Base-by-base conservation (phyloP, 1,284 basidiomycete species). In the Moniliella sp. region DNA sequence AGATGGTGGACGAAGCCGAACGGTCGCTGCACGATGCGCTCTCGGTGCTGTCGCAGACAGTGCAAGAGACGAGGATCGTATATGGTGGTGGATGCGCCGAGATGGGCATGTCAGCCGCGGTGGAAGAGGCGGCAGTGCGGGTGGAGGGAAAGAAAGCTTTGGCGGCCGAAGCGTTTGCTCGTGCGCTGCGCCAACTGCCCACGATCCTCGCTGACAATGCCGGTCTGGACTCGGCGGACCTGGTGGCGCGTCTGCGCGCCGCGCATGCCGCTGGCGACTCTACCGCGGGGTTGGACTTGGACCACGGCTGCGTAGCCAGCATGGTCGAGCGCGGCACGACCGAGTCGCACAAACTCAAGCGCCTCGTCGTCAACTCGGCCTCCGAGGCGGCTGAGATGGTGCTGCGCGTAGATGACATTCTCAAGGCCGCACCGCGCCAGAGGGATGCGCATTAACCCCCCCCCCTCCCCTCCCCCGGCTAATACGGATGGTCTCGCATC, bases 1-100 rank as follows among this genome's bases (percentile, higher is more conserved):
- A 97, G 62, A 97, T 99, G 88, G 76, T 99, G 15, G 88, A 97
- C 54, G 88, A 99, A 63, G 91, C 91, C 3, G 91, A 97, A 57
- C 75, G 88, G 13, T 94, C 88, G 2, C 66, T 99, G 29, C 88
- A 97, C 56, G 88, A 99, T 48, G 91, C 88, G 1, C 75, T 97
- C 10, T 88, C 81, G 0, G 91, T 97, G 1, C 70, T 97, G 7
- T 88, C 83, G 3, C 88, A 97, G 61, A 97, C 88, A 0, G 84
- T 93, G 42, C 86, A 83, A 64, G 88, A 97, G 68, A 91, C 86
- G 1, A 71, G 88, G 15, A 73, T 83, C 4, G 78, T 82, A 3
- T 75, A 93, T 18, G 88, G 88, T 3, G 88, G 88, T 33, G 91
- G 91, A 18, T 94, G 86, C 61, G 76, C 84, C 1, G 91, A 97